Evolutionary conservation across 352 stramenopile species (phyloP), one percentile per base, ranked within the genome.

Genomic region (Globisporangium megalacanthum): DNA sequence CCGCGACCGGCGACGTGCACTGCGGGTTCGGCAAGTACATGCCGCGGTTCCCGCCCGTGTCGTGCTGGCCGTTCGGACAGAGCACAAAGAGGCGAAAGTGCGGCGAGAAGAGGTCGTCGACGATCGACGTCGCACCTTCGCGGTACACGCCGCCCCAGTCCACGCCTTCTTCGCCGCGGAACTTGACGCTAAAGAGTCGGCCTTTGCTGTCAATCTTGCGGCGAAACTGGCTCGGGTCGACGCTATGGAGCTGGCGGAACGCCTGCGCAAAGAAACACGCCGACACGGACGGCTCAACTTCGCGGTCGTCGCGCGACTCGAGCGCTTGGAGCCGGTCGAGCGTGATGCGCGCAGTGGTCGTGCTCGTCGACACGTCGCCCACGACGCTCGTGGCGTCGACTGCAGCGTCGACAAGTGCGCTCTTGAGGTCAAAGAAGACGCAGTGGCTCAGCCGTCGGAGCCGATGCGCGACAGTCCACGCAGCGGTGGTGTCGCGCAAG

Each of bases 261-360:
- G 90, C 89, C 62, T 98, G 94, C 0, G 88, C 91, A 51, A 98
- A 98, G 54, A 97, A 96, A 60, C 91, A 98, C 56, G 97, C 78
- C 1, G 86, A 96, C 13, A 92, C 78, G 0, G 83, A 94, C 11
- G 86, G 86, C 48, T 96, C 86, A 0, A 94, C 78, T 58, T 94
- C 83, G 8, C 86, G 79, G 47, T 95, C 86, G 55, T 95, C 86
- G 4, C 83, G 71, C n/a, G 86, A 95, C 58, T 95, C 83, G 20
- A 95, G 74, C 14, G 86, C 86, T 57, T 92, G 83, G 33, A 95
- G 68, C 3, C 86, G 80, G 61, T 95, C 86, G 17, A 95, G 66
- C 13, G 82, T 94, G 60, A 95, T 95, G 11, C 83, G 75, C 7
- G 86, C 86, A 20, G 77, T 88, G 59, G 76, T 88, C n/a, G 73